phyloP scores from a whole-genome alignment of 768 basidiomycete species.

The Rhizopogon vulgaris region DNA sequence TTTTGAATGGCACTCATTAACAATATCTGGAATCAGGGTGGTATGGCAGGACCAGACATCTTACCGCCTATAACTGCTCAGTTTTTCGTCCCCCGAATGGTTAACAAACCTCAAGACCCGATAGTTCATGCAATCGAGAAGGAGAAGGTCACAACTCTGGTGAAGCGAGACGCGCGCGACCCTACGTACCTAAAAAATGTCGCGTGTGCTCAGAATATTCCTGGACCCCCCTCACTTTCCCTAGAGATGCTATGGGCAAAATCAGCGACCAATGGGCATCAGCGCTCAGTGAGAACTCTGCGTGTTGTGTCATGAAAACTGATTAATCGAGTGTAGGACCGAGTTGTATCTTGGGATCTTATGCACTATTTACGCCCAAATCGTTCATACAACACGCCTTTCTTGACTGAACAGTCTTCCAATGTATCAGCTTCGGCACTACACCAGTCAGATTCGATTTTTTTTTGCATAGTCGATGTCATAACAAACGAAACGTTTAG shows the following conservation, averaged over 20 bases:
- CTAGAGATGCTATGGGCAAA: conserved; percentile 16
- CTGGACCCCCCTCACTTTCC: not conserved
- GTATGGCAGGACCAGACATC: conserved; percentile 12
- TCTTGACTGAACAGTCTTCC: conserved; percentile 64
- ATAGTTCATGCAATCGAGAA: conserved; percentile 54
- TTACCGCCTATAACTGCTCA: conserved; percentile 36
- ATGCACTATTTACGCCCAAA: conserved; percentile 30
- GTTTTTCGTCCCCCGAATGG: conserved; percentile 61
- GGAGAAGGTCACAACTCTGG: not conserved
- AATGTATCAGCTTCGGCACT: conserved; percentile 49
- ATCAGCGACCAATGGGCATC: conserved; percentile 2
- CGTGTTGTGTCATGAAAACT: not conserved
- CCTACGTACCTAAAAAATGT: not conserved
- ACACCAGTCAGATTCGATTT: conserved; percentile 43
- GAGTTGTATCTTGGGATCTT: conserved; percentile 60
- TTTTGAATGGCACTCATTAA: not conserved
- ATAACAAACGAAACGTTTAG: conserved; percentile 29
- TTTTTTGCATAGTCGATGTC: not conserved
- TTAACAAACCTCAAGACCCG: conserved; percentile 74
- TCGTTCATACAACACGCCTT: conserved; percentile 38
- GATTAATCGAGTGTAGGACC: conserved; percentile 29
- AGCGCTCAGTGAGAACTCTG: conserved; percentile 11
- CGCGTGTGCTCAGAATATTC: no score
- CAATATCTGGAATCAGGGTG: not conserved
- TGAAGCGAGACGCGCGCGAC: not conserved